Conservation (phyloP, 306 rosid genomes). For the Acacia crassicarpa region DNA sequence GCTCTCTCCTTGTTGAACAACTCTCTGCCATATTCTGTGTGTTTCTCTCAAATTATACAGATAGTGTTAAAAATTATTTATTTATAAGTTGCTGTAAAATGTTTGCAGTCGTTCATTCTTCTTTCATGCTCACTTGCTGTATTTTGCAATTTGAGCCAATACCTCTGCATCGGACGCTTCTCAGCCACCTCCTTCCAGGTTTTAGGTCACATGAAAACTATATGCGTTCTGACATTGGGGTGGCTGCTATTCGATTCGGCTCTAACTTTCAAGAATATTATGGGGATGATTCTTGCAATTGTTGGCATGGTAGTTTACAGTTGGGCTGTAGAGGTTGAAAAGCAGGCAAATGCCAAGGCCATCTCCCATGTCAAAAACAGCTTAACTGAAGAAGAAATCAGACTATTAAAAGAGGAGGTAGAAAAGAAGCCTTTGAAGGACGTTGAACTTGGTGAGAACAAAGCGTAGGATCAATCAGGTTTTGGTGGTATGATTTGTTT, state of each 20-base stretch:
- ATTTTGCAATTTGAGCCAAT: conserved; percentile 89
- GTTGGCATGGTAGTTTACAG: conserved; percentile 88
- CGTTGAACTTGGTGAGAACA: conserved; percentile 64
- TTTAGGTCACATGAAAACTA: conserved; percentile 94
- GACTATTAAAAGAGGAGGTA: conserved; percentile 63
- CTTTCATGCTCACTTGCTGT: conserved; percentile 83
- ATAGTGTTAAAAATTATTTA: background rate
- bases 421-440: conserved; percentile 50
- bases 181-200: conserved; percentile 94
- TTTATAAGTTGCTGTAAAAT: conserved; percentile 9
- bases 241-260: conserved; percentile 89
- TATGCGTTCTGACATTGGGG: conserved; percentile 84
- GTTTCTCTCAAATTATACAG: conserved; percentile 7
- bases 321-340: conserved; percentile 86
- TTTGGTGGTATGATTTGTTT: conserved; percentile 25
- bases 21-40: conserved; percentile 11
- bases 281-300: conserved; percentile 80
- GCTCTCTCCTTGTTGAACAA: conserved; percentile 11
- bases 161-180: conserved; percentile 92
- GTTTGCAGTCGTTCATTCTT: conserved; percentile 72
- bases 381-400: conserved; percentile 84
- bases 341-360: conserved; percentile 51
- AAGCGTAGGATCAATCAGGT: conserved; percentile 40
- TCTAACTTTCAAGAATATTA: conserved; percentile 75
- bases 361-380: conserved; percentile 54